Evolutionary conservation across 129 eudicot species (phyloP), one percentile per base, ranked within the genome.

Genomic region (Helianthus tuberosus): DNA sequence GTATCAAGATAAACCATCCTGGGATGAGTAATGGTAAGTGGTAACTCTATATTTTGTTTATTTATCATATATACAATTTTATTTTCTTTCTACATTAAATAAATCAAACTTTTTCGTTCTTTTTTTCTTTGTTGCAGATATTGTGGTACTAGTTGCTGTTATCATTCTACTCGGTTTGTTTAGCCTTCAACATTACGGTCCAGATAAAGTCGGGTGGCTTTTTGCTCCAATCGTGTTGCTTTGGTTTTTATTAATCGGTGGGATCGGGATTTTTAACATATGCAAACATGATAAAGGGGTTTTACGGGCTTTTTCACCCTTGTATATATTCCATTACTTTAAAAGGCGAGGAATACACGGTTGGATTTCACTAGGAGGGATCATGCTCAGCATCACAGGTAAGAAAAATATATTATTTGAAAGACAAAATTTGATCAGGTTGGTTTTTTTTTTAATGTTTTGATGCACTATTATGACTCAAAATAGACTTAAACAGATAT

Each of bases 361-460:
- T 14, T 90, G 96, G 96, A 83, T 75, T 53, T 83, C 90, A 64
- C 86, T 90, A 3, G 96, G 96, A n/a, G 96, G 90, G 47, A 83
- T 90, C 67, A 80, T 90, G 90, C 90, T 90, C 47, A 84, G 96
- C 75, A 87, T 87, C 75, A 90, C 97, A 64, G 93, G 96, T 87
- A 74, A 17, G 23, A 43, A 66, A 54, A 54, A 20, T 54, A 54
- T 54, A 16, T 54, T 54, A 5, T 54, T 54, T 0, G 1, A 54
- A 54, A 8, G 27, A 54, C 1, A 66, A 54, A 54, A 54, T 54
- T 54, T 11, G 17, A 5, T 11, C 5, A 12, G 32, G 29, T 17
- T 54, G 61, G 23, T 20, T 20, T 27, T 52, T 27, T 52, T 11
- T 16, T 54, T 8, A 7, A 7, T 54, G 5, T 20, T 54, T 54